A percentile compares a stretch with the other conserved stretches of the same genome.
Evolutionary conservation across 495 filamentous ascomycete species (phyloP).

Genomic region (Choiromyces venosus): DNA sequence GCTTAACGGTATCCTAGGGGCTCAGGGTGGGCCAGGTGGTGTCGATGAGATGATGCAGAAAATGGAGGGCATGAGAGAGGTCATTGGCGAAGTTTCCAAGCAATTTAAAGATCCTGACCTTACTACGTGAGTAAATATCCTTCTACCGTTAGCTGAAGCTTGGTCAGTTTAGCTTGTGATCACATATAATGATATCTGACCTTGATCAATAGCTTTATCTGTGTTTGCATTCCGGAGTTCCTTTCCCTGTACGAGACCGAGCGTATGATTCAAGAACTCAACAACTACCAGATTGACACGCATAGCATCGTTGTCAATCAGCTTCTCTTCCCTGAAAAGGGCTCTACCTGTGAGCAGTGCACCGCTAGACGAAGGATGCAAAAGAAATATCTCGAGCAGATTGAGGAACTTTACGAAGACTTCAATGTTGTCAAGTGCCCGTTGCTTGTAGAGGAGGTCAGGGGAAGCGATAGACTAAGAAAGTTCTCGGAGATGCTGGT

Average conservation of each 20-base stretch:
- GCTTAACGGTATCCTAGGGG: constrained; percentile 84
- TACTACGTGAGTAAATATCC: constrained; percentile 55
- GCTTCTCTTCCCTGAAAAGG: constrained; percentile 83
- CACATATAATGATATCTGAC: background rate
- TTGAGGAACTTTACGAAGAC: constrained; percentile 96
- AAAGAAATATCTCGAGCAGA: constrained; percentile 98
- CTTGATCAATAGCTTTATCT: constrained; percentile 60
- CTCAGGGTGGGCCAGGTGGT: constrained; percentile 69
- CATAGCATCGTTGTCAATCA: constrained; percentile 98
- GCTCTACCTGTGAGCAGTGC: constrained; percentile 88
- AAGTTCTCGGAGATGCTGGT: constrained; percentile 92
- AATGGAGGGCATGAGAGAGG: constrained; percentile 85
- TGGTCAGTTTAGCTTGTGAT: no score
- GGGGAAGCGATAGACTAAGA: constrained; percentile 89
- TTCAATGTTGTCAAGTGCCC: constrained; percentile 99
- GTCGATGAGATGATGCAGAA: constrained; percentile 87
- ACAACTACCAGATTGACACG: constrained; percentile 89
- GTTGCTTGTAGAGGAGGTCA: constrained; percentile 85
- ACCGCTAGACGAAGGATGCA: constrained; percentile 95
- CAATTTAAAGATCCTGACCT: constrained; percentile 97
- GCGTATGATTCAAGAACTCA: constrained; percentile 97
- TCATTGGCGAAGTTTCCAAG: constrained; percentile 90
- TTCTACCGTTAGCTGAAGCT: background rate
- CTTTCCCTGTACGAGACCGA: constrained; percentile 96
- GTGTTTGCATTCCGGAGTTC: constrained; percentile 98